Conservation (phyloP, 441 rosid species). For the Cnidoscolus chayamansa region DNA sequence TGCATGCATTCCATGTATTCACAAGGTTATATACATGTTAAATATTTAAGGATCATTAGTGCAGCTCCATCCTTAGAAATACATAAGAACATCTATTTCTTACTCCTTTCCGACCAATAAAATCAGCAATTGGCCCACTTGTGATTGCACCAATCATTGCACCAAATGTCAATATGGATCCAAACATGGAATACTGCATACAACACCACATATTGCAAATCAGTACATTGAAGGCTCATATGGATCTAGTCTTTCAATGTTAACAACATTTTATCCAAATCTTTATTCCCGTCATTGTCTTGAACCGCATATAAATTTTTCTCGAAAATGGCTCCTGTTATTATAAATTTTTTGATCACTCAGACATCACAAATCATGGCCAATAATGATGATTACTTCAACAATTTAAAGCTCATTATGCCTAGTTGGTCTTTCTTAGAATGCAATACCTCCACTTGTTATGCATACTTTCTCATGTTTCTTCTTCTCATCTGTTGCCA, state of each 20-base stretch:
- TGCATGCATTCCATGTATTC: constrained; percentile 20
- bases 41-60: too few relatives aligned
- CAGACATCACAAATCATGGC: background rate
- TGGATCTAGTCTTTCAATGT: background rate
- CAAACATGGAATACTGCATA: constrained; percentile 76
- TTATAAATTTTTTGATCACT: background rate
- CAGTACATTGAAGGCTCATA: background rate
- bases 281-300: background rate
- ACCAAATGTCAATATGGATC: constrained; percentile 87
- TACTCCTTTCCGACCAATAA: constrained; percentile 79
- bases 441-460: background rate
- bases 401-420: too few relatives aligned
- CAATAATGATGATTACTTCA: too few relatives aligned
- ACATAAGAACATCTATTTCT: background rate
- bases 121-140: constrained; percentile 68
- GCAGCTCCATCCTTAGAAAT: too few relatives aligned
- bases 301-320: background rate
- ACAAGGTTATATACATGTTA: too few relatives aligned
- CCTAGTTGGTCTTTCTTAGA: too few relatives aligned
- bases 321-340: background rate
- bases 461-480: background rate
- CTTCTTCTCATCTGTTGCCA: background rate
- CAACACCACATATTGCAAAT: background rate
- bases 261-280: too few relatives aligned
- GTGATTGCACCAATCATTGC: constrained; percentile 91